A percentile compares a stretch with the other conserved stretches of the same genome.
Evolutionary conservation across 768 basidiomycete species (phyloP).

Genomic region (Peribolospora kevripleyi): DNA sequence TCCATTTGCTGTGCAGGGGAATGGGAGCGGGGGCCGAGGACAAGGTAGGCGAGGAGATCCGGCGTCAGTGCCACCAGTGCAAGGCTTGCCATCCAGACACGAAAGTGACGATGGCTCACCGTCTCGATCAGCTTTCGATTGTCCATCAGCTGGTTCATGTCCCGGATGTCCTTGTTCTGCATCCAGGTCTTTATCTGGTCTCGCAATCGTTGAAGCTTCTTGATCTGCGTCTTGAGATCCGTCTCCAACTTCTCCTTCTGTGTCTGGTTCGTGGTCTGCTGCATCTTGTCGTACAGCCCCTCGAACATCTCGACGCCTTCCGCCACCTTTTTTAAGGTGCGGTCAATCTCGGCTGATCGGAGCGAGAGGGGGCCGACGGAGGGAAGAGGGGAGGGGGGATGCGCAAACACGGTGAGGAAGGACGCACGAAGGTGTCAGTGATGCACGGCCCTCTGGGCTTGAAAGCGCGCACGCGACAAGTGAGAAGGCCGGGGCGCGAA

Average conservation of each 20-base stretch:
- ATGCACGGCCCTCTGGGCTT: not conserved
- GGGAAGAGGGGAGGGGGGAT: not conserved
- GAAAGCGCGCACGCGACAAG: not conserved
- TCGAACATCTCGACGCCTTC: slow-evolving; percentile 91
- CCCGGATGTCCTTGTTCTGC: slow-evolving; percentile 93
- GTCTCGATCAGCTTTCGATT: slow-evolving; percentile 92
- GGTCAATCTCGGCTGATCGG: slow-evolving; percentile 77
- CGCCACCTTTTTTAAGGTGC: slow-evolving; percentile 85
- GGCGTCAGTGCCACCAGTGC: not conserved
- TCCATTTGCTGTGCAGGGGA: slow-evolving; percentile 76
- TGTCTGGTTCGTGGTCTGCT: slow-evolving; percentile 77
- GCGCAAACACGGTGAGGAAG: not conserved
- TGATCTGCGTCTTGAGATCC: slow-evolving; percentile 93
- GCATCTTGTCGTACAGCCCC: slow-evolving; percentile 95
- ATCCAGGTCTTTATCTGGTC: slow-evolving; percentile 93
- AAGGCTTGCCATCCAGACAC: not conserved
- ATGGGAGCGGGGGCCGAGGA: slow-evolving; percentile 2
- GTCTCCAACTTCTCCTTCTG: slow-evolving; percentile 93
- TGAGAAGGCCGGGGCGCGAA: slow-evolving; percentile 9
- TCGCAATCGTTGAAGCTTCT: slow-evolving; percentile 61
- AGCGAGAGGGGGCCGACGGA: not conserved
- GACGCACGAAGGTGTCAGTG: not conserved
- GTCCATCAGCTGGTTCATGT: slow-evolving; percentile 75
- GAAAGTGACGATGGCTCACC: slow-evolving; percentile 26
- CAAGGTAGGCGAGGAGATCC: not conserved